These are phyloP conservation scores for Mesembryanthemum crystallinum DNA, from an alignment of 148 eudicot species.

Conservation along the genomic window DNA sequence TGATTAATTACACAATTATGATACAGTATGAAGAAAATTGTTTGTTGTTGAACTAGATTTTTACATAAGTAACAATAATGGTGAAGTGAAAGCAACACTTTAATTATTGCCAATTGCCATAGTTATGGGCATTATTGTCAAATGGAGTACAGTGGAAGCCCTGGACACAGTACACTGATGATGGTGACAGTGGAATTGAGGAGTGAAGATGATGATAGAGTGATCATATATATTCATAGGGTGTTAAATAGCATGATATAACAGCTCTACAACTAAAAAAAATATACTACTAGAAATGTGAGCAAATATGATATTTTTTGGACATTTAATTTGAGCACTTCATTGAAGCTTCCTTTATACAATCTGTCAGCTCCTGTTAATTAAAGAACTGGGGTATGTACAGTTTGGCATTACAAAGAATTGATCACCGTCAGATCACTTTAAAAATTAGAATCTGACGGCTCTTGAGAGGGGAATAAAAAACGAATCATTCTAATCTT, in stretches of 20 bases:
- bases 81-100: conserved; percentile 8
- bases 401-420: conserved; percentile 13
- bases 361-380: background rate
- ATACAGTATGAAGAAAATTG: background rate
- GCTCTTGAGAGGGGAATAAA: background rate
- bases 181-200: conserved; percentile 1
- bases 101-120: too few relatives aligned
- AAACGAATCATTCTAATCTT: too few relatives aligned
- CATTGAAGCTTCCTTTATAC: too few relatives aligned
- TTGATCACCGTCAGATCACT: conserved; percentile 18
- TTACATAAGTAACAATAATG: background rate
- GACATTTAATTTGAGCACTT: background rate
- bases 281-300: background rate
- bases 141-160: background rate
- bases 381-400: conserved; percentile 7
- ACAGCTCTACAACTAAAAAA: too few relatives aligned
- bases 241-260: background rate
- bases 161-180: background rate
- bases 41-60: background rate
- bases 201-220: conserved; percentile 10
- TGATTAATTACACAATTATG: background rate
- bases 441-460: conserved; percentile 19
- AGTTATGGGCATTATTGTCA: background rate
- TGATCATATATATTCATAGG: background rate
- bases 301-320: background rate